Evolutionary conservation across 352 stramenopile genomes (phyloP).

Genomic region (Blastocystis sp.): DNA sequence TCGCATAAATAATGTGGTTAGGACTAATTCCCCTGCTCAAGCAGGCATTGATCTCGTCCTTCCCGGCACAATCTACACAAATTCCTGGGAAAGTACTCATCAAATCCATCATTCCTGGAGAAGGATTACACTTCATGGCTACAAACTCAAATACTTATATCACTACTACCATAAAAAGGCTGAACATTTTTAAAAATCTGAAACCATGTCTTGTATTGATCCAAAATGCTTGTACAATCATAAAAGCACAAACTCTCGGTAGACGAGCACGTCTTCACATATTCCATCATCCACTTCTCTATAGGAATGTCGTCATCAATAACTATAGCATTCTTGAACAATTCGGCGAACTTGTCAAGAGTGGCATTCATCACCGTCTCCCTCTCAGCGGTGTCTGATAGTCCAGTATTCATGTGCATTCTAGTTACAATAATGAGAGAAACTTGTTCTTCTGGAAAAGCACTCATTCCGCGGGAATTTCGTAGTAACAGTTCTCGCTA

Average conservation of each 20-base stretch:
- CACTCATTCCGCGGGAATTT: background rate
- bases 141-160: background rate
- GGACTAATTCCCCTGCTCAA: slow-evolving; percentile 4
- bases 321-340: background rate
- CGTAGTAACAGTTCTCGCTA: background rate
- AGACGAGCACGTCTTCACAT: slow-evolving; percentile 1
- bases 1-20: slow-evolving; percentile 59
- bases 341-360: background rate
- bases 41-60: slow-evolving; percentile 37
- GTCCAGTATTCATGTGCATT: slow-evolving; percentile 13
- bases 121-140: slow-evolving; percentile 62
- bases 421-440: background rate
- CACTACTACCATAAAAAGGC: slow-evolving; percentile 44
- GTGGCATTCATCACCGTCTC: slow-evolving; percentile 7
- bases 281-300: background rate
- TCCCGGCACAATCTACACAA: slow-evolving; percentile 46
- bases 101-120: slow-evolving; percentile 43
- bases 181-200: slow-evolving; percentile 37
- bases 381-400: background rate
- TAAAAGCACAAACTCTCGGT: slow-evolving; percentile 10
- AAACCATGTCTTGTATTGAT: slow-evolving; percentile 61
- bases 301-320: slow-evolving; percentile 37
- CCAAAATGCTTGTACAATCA: slow-evolving; percentile 17
- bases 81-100: slow-evolving; percentile 53
- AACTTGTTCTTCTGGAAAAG: background rate